phyloP scores from a whole-genome alignment of 257 asterid species.

The Gentiana straminea region DNA sequence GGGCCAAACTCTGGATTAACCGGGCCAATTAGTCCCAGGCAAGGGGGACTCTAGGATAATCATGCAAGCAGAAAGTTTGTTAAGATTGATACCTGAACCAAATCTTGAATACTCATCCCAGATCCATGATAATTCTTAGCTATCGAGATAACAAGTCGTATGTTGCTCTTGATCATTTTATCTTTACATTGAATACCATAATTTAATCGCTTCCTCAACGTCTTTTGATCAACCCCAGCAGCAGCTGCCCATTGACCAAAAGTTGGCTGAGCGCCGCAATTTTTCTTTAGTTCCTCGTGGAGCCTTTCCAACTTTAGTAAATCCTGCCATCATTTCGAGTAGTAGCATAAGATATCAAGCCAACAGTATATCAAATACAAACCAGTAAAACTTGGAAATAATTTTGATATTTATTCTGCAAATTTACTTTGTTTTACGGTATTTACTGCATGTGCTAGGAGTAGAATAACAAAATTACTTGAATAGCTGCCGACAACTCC shows the following conservation, averaged over 20 bases:
- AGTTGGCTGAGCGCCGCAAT: constrained; percentile 58
- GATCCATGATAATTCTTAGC: constrained; percentile 90
- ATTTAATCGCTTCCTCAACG: constrained; percentile 66
- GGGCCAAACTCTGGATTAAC: too few relatives aligned
- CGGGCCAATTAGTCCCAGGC: too few relatives aligned
- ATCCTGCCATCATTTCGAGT: constrained; percentile 39
- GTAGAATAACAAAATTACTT: constrained; percentile 30
- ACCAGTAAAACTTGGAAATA: neutral
- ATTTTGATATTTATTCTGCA: neutral
- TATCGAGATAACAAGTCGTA: constrained; percentile 86
- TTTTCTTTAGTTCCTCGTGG: constrained; percentile 48
- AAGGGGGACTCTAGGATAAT: too few relatives aligned
- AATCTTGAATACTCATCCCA: constrained; percentile 90
- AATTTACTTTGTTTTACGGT: too few relatives aligned
- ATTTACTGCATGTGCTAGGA: neutral
- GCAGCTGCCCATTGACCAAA: constrained; percentile 87
- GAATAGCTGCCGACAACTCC: constrained; percentile 69
- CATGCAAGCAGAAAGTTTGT: neutral
- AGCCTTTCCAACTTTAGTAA: constrained; percentile 74
- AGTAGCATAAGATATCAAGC: neutral
- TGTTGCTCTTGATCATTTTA: constrained; percentile 86
- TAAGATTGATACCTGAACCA: constrained; percentile 68
- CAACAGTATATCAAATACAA: neutral
- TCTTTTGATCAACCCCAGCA: constrained; percentile 73
- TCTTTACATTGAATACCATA: constrained; percentile 73